These are phyloP conservation scores for Macrophomina tecta DNA, from an alignment of 2,329 filamentous ascomycete genomes.

Conservation along the genomic window DNA sequence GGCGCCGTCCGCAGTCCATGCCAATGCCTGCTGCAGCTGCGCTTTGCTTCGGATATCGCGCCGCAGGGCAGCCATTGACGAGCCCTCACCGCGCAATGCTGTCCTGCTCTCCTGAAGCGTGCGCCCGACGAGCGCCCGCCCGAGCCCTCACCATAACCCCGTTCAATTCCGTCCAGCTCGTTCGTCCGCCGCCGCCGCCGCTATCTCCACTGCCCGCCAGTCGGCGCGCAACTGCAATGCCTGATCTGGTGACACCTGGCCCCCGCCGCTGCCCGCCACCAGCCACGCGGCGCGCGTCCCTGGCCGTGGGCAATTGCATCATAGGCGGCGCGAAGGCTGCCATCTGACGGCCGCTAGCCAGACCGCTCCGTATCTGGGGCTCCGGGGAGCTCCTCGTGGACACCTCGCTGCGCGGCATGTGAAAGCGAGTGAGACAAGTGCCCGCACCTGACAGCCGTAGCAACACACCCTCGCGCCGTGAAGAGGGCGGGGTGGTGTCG, in stretches of 20 bases:
- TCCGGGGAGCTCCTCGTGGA: constrained; percentile 24
- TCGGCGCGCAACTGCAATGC: constrained; percentile 1
- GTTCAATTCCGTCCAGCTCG: background rate
- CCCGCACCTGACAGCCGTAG: constrained; percentile 23
- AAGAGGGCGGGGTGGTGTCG: background rate
- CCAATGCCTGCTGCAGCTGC: background rate
- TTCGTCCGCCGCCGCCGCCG: constrained; percentile 1
- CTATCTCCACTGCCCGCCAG: constrained; percentile 13
- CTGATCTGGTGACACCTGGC: constrained; percentile 24
- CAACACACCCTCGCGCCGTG: constrained; percentile 17
- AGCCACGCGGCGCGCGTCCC: constrained; percentile 24
- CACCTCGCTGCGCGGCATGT: constrained; percentile 19
- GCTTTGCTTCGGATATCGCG: constrained; percentile 19
- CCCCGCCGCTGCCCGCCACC: constrained; percentile 11
- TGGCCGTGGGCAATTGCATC: constrained; percentile 26
- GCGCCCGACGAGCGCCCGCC: constrained; percentile 20
- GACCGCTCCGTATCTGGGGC: constrained; percentile 20
- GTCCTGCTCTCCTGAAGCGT: constrained; percentile 3
- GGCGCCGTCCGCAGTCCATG: constrained; percentile 19
- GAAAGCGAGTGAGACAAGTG: constrained; percentile 26
- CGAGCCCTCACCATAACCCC: background rate
- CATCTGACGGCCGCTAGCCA: constrained; percentile 26
- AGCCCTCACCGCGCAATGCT: constrained; percentile 1
- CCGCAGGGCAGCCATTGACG: constrained; percentile 28
- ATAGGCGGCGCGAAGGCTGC: constrained; percentile 20